phyloP scores from a whole-genome alignment of 1,139 yeast species.

The Blastobotrys petasosporus region DNA sequence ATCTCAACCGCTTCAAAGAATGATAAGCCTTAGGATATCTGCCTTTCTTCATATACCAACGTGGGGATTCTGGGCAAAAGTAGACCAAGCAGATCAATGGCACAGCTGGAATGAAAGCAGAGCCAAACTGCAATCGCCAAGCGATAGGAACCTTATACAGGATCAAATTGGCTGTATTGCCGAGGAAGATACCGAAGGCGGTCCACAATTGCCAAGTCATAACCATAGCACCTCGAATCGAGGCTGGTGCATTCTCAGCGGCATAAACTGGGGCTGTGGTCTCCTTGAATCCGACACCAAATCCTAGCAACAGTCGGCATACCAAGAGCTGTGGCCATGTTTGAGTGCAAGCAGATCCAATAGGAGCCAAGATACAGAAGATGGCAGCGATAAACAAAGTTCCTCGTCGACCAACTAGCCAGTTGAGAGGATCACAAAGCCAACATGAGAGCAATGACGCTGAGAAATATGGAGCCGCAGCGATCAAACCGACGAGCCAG shows the following conservation, averaged over 20 bases:
- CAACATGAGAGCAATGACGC: constrained; percentile 66
- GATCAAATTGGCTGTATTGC: constrained; percentile 63
- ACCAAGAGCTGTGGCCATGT: constrained; percentile 69
- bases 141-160: constrained; percentile 42
- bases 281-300: constrained; percentile 74
- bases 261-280: constrained; percentile 80
- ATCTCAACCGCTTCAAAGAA: constrained; percentile 46
- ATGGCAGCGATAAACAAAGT: constrained; percentile 62
- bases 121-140: constrained; percentile 21
- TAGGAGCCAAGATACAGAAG: constrained; percentile 38
- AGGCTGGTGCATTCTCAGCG: constrained; percentile 73
- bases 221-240: constrained; percentile 69
- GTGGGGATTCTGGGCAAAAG: constrained; percentile 44
- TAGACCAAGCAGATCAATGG: constrained; percentile 19
- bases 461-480: constrained; percentile 74
- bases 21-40: constrained; percentile 52
- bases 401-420: constrained; percentile 61
- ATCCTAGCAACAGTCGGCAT: constrained; percentile 64
- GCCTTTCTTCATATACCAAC: constrained; percentile 60
- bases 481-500: constrained; percentile 70
- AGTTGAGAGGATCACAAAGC: constrained; percentile 63
- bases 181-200: constrained; percentile 78
- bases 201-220: constrained; percentile 89
- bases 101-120: constrained; percentile 30
- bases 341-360: constrained; percentile 55